A percentile compares a stretch with the other conserved stretches of the same genome.
Evolutionary conservation across 2,329 filamentous ascomycete species (phyloP).

Genomic region (Aschersonia sp.): DNA sequence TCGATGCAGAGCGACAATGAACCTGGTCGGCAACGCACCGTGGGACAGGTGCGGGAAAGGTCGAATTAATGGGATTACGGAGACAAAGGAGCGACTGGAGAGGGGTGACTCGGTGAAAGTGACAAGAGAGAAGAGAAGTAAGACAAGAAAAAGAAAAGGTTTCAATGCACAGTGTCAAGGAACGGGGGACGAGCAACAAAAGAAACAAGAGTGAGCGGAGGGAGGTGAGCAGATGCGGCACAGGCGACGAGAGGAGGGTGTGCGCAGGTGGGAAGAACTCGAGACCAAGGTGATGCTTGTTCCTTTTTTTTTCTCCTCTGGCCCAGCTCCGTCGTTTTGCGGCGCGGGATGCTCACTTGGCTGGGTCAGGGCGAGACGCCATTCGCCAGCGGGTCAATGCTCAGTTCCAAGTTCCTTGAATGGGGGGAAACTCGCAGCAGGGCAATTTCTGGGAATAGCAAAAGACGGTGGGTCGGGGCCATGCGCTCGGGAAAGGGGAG

Average conservation of each 20-base stretch:
- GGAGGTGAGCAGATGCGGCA: background rate
- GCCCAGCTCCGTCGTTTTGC: background rate
- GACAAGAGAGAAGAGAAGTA: background rate
- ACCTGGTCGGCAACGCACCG: too few species aligned
- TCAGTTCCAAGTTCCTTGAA: background rate
- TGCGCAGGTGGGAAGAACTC: background rate
- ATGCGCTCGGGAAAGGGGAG: background rate
- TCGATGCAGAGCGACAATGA: too few species aligned
- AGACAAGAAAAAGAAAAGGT: background rate
- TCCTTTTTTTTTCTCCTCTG: conserved; percentile 1
- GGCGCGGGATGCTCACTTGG: background rate
- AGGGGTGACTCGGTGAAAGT: background rate
- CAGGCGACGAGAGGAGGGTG: background rate
- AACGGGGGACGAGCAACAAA: background rate
- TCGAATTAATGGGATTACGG: background rate
- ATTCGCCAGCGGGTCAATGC: background rate
- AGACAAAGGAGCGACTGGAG: background rate
- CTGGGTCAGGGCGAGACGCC: background rate
- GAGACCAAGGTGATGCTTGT: background rate
- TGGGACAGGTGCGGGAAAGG: too few species aligned
- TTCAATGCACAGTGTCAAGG: background rate
- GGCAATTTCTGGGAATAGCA: background rate
- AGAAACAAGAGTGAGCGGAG: background rate
- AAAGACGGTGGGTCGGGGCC: background rate
- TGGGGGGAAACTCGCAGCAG: background rate